Conservation (phyloP, 345 rosid genomes). For the Lepidium sativum region DNA sequence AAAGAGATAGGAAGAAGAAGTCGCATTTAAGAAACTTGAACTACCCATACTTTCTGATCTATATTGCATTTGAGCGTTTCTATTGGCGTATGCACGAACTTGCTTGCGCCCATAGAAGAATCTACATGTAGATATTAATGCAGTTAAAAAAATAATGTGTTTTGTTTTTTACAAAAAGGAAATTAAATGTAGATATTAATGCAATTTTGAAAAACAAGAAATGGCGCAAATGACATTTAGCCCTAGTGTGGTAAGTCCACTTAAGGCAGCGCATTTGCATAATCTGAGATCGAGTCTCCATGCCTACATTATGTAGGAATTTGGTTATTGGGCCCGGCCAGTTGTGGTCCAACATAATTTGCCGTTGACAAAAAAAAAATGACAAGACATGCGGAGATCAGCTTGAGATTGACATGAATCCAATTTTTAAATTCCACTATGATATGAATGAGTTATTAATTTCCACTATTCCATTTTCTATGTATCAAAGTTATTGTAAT, state of each 20-base stretch:
- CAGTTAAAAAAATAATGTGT: too few relatives aligned
- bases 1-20: not conserved
- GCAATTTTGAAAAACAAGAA: not conserved
- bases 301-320: too few relatives aligned
- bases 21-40: constrained; percentile 20
- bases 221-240: too few relatives aligned
- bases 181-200: not conserved
- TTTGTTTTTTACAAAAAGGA: not conserved
- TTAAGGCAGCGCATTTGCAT: too few relatives aligned
- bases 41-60: constrained; percentile 12
- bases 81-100: constrained; percentile 21
- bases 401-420: constrained; percentile 2
- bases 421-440: not conserved
- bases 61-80: constrained; percentile 14
- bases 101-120: constrained; percentile 7
- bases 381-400: not conserved
- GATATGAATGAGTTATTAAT: constrained; percentile 1
- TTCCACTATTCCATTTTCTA: not conserved
- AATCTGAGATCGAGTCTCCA: too few relatives aligned
- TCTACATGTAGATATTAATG: not conserved
- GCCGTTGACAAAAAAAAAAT: not conserved
- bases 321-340: too few relatives aligned
- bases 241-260: too few relatives aligned
- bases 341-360: too few relatives aligned
- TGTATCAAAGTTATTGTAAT: too few relatives aligned